Evolutionary conservation across 2,329 filamentous ascomycete genomes (phyloP).

Genomic region (Penicillium aurantiogriseum): DNA sequence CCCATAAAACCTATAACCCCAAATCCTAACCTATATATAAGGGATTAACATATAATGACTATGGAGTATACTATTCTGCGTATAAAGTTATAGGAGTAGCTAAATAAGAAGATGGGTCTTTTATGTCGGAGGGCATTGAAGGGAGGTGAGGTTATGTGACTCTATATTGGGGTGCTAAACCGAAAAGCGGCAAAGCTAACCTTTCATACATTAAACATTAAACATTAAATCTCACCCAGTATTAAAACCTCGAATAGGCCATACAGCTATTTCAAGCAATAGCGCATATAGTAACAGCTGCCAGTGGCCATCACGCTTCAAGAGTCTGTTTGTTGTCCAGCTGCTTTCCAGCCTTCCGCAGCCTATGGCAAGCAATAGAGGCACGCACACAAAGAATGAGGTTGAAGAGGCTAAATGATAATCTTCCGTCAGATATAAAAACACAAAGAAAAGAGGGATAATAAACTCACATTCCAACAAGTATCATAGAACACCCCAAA

Average conservation of each 20-base stretch:
- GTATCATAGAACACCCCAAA: constrained; percentile 14
- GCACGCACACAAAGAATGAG: constrained; percentile 12
- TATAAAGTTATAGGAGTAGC: too few relatives aligned
- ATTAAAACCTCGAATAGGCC: not conserved
- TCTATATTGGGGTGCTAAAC: too few relatives aligned
- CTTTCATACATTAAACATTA: not conserved
- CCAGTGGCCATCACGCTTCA: not conserved
- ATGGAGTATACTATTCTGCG: too few relatives aligned
- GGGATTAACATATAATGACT: too few relatives aligned
- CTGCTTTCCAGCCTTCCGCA: constrained; percentile 9
- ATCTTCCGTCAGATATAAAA: not conserved
- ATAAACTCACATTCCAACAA: constrained; percentile 15
- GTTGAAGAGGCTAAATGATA: constrained; percentile 8
- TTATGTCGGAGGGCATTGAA: too few relatives aligned
- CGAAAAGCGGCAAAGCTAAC: too few relatives aligned
- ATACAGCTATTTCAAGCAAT: not conserved
- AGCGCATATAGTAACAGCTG: not conserved
- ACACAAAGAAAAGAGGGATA: not conserved
- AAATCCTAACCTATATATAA: too few relatives aligned
- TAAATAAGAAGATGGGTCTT: too few relatives aligned
- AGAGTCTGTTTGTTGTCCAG: not conserved
- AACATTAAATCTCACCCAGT: not conserved
- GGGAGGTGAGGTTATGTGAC: too few relatives aligned
- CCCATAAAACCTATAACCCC: too few relatives aligned
- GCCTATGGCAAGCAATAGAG: constrained; percentile 12